Percentiles rank a stretch among this genome's conserved stretches.
These are phyloP conservation scores for Penicillium sp. DNA, from an alignment of 2,329 filamentous ascomycete genomes.

Conservation along the genomic window DNA sequence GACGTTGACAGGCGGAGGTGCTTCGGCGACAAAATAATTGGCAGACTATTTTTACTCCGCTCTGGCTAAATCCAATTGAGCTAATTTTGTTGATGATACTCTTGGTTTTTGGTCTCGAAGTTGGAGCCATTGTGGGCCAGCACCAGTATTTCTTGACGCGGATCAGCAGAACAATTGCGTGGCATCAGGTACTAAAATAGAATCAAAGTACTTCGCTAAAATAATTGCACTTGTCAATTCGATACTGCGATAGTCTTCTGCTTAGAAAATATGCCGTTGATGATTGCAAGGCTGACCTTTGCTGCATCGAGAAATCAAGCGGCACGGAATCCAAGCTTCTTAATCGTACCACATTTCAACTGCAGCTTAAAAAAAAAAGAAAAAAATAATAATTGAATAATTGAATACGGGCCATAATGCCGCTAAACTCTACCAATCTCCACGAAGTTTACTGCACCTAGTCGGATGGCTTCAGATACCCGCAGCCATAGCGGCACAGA, in stretches of 20 bases:
- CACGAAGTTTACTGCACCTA: neutral
- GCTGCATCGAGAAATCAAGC: no score
- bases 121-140: neutral
- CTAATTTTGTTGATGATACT: neutral
- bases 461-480: conserved; percentile 1
- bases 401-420: neutral
- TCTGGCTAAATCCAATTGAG: neutral
- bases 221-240: no score
- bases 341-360: no score
- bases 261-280: no score
- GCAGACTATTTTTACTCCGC: neutral
- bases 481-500: neutral
- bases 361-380: no score
- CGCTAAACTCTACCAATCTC: neutral
- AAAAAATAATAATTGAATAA: no score
- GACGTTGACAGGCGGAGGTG: neutral
- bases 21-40: neutral
- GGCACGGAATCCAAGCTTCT: neutral
- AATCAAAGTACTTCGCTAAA: no score
- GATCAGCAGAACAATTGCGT: neutral
- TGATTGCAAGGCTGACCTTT: no score
- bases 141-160: neutral
- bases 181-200: no score
- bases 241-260: no score
- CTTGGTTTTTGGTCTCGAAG: neutral